phyloP scores from a whole-genome alignment of 768 basidiomycete genomes.

The Myochromella boudieri region DNA sequence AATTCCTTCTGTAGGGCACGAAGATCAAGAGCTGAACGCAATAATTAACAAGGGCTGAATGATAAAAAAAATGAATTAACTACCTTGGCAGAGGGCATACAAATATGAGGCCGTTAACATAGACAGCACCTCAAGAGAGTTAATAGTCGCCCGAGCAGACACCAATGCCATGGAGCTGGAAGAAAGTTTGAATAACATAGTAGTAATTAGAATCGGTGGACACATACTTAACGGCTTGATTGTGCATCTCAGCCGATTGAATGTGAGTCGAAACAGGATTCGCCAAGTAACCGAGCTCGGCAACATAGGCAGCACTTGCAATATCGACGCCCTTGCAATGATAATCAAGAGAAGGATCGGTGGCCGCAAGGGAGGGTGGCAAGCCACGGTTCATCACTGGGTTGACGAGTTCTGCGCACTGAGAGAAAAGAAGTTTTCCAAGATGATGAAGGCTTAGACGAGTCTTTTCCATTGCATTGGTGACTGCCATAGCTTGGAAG shows the following conservation, averaged over 20 bases:
- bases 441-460: slow-evolving; percentile 70
- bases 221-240: slow-evolving; percentile 86
- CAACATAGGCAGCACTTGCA: slow-evolving; percentile 75
- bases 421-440: slow-evolving; percentile 68
- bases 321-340: slow-evolving; percentile 87
- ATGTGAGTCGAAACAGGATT: slow-evolving; percentile 84
- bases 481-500: slow-evolving; percentile 87
- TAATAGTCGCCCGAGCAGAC: slow-evolving; percentile 77
- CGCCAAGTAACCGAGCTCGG: slow-evolving; percentile 80
- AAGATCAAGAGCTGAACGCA: slow-evolving; percentile 65
- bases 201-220: slow-evolving; percentile 9
- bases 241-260: slow-evolving; percentile 90
- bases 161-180: slow-evolving; percentile 79
- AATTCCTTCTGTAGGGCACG: slow-evolving; percentile 75
- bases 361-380: slow-evolving; percentile 76
- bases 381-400: slow-evolving; percentile 80
- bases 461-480: slow-evolving; percentile 87
- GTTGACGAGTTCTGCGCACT: slow-evolving; percentile 71
- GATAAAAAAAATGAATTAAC: not conserved
- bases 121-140: slow-evolving; percentile 75
- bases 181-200: slow-evolving; percentile 7
- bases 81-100: slow-evolving; percentile 68
- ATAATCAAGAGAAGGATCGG: slow-evolving; percentile 80
- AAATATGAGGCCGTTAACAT: slow-evolving; percentile 75
- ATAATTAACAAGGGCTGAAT: not conserved